Conservation (phyloP, 2,329 filamentous ascomycete genomes). For the Fusarium subglutinans region DNA sequence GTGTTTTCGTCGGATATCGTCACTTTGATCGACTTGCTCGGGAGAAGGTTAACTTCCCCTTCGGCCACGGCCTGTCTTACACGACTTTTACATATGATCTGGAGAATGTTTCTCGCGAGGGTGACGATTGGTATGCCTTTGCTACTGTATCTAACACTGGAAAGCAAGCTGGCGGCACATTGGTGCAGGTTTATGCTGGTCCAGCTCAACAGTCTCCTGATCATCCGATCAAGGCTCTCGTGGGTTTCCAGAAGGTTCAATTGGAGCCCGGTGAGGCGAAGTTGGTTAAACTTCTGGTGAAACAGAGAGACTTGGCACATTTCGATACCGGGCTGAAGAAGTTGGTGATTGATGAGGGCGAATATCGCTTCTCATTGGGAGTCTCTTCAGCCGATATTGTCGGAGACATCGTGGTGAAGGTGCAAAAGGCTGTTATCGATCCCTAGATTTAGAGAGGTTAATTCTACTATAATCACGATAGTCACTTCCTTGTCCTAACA, state of each 20-base stretch:
- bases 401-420: background rate
- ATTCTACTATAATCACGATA: too few relatives aligned
- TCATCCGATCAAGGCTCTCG: slow-evolving; percentile 44
- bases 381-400: slow-evolving; percentile 38
- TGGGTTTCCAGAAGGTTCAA: slow-evolving; percentile 44
- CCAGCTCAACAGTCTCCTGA: slow-evolving; percentile 6
- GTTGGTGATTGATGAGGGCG: slow-evolving; percentile 43
- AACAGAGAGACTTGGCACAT: slow-evolving; percentile 41
- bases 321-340: slow-evolving; percentile 37
- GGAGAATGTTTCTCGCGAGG: slow-evolving; percentile 46
- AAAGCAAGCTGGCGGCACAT: slow-evolving; percentile 53
- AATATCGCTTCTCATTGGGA: slow-evolving; percentile 42
- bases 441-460: background rate
- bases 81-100: slow-evolving; percentile 68
- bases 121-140: slow-evolving; percentile 56
- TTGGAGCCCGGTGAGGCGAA: slow-evolving; percentile 34
- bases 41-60: slow-evolving; percentile 67
- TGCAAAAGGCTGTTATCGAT: background rate
- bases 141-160: slow-evolving; percentile 68
- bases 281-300: slow-evolving; percentile 20
- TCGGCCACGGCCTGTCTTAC: slow-evolving; percentile 74
- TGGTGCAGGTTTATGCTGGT: slow-evolving; percentile 63
- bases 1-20: slow-evolving; percentile 73
- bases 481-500: background rate
- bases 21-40: slow-evolving; percentile 68